phyloP scores from a whole-genome alignment of 2,329 filamentous ascomycete genomes.

The Aschersonia sp. region DNA sequence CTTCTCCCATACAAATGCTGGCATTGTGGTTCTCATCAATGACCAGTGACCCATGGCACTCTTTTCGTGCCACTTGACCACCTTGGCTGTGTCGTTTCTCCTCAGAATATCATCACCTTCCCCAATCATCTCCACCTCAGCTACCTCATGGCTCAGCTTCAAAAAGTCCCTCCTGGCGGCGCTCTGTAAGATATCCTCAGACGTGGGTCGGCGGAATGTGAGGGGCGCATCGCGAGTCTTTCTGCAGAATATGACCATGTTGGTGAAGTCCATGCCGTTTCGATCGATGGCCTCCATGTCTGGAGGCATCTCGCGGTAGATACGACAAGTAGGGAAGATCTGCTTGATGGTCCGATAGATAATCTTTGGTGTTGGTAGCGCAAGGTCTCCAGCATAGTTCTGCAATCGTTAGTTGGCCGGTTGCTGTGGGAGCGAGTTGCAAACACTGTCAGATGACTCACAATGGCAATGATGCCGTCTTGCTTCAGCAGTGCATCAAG shows the following conservation, averaged over 20 bases:
- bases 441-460: conserved; percentile 26
- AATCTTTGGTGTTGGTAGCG: conserved; percentile 59
- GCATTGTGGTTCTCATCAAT: conserved; percentile 79
- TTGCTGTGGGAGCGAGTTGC: background rate
- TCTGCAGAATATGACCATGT: conserved; percentile 91
- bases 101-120: conserved; percentile 39
- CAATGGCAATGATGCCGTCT: conserved; percentile 76
- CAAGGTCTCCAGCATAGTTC: conserved; percentile 91
- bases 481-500: conserved; percentile 58
- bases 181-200: conserved; percentile 59
- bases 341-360: conserved; percentile 69
- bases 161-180: conserved; percentile 56
- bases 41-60: conserved; percentile 79
- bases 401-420: conserved; percentile 16
- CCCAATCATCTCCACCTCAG: conserved; percentile 29
- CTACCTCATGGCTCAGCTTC: conserved; percentile 57
- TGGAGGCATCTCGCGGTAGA: conserved; percentile 66
- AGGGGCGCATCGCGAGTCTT: conserved; percentile 37
- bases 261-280: conserved; percentile 62
- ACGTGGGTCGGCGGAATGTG: conserved; percentile 50
- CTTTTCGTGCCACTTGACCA: conserved; percentile 58
- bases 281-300: conserved; percentile 31
- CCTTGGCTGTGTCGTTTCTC: conserved; percentile 47
- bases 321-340: conserved; percentile 79
- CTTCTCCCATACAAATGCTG: conserved; percentile 67